Conservation (phyloP, 495 filamentous ascomycete genomes). For the Penicillium robsamsonii region DNA sequence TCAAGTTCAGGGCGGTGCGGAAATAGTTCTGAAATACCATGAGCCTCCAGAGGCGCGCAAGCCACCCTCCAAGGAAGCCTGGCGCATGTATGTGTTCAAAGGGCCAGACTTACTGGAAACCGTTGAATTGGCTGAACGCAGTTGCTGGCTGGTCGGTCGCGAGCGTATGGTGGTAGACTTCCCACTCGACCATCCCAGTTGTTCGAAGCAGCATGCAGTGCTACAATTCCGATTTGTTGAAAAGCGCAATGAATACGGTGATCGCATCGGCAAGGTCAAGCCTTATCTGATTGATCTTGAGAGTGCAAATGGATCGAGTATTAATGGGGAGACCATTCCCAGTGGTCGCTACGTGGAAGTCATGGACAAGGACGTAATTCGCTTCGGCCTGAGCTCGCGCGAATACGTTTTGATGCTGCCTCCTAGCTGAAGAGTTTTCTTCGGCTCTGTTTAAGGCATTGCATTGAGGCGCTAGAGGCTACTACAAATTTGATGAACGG, state of each 20-base stretch:
- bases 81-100: slow-evolving; percentile 95
- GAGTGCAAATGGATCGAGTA: slow-evolving; percentile 83
- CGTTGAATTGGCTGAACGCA: slow-evolving; percentile 68
- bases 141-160: slow-evolving; percentile 87
- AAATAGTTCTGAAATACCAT: slow-evolving; percentile 84
- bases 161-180: slow-evolving; percentile 80
- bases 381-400: slow-evolving; percentile 81
- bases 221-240: slow-evolving; percentile 87
- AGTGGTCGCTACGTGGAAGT: slow-evolving; percentile 80
- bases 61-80: slow-evolving; percentile 70
- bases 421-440: slow-evolving; percentile 15
- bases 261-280: slow-evolving; percentile 75
- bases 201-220: slow-evolving; percentile 92
- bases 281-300: slow-evolving; percentile 93
- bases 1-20: slow-evolving; percentile 59
- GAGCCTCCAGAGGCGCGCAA: slow-evolving; percentile 93
- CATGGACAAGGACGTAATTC: slow-evolving; percentile 81
- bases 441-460: not conserved
- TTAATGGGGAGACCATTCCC: slow-evolving; percentile 74
- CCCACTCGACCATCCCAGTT: slow-evolving; percentile 82
- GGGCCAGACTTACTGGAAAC: slow-evolving; percentile 74
- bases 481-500: not conserved
- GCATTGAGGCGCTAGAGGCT: not conserved
- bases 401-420: slow-evolving; percentile 83
- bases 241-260: slow-evolving; percentile 81